phyloP scores from a whole-genome alignment of 208 protist species.

The Trypanosoma avium region DNA sequence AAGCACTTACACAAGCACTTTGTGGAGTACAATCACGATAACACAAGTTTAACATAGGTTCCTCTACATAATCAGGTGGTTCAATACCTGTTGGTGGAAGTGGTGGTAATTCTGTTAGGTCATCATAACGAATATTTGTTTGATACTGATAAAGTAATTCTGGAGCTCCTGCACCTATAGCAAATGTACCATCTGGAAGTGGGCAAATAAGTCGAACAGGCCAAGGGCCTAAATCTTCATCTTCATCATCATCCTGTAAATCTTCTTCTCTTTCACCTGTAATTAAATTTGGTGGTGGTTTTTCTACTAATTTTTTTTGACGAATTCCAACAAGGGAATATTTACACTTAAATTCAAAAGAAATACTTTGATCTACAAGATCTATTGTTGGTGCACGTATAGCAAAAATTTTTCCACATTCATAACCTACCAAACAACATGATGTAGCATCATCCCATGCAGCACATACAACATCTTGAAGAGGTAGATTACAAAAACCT shows the following conservation, averaged over 20 bases:
- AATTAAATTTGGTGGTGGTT: conserved; percentile 48
- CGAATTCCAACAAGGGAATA: conserved; percentile 77
- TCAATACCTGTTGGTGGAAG: conserved; percentile 86
- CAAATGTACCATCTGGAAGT: conserved; percentile 45
- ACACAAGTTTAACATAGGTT: conserved; percentile 84
- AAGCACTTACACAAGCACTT: conserved; percentile 31
- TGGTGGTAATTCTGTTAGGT: conserved; percentile 53
- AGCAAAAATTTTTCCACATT: conserved; percentile 67
- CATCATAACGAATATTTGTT: conserved; percentile 59
- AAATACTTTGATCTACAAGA: conserved; percentile 55
- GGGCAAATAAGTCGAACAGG: conserved; percentile 48
- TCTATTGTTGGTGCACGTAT: conserved; percentile 45
- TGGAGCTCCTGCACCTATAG: conserved; percentile 57
- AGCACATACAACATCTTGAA: conserved; percentile 47
- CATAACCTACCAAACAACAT: conserved; percentile 69
- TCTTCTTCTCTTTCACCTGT: conserved; percentile 50
- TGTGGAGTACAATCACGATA: conserved; percentile 59
- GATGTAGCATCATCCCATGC: conserved; percentile 65
- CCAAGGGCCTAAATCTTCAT: conserved; percentile 77
- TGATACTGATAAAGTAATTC: conserved; percentile 81
- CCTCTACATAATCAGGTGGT: conserved; percentile 85
- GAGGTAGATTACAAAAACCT: conserved; percentile 75
- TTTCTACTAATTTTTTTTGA: conserved; percentile 65
- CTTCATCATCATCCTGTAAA: conserved; percentile 54
- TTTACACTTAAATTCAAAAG: conserved; percentile 63